A percentile compares a stretch with the other conserved stretches of the same genome.
phyloP scores from a whole-genome alignment of 2,329 filamentous ascomycete genomes.

The Karstenula rhodostoma region DNA sequence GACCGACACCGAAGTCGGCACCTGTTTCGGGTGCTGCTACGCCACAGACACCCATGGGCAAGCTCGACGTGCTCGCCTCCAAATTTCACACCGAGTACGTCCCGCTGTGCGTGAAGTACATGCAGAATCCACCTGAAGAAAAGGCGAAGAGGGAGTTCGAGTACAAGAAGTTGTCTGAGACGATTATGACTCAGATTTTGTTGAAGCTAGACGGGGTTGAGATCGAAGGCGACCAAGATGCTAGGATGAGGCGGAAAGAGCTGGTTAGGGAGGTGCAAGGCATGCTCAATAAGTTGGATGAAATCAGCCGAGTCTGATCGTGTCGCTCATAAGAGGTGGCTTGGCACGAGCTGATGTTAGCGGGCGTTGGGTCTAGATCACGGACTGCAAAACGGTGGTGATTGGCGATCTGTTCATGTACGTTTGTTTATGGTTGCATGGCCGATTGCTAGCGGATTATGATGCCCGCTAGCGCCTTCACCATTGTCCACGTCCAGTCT shows the following conservation, averaged over 20 bases:
- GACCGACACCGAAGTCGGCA: conserved; percentile 47
- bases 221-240: conserved; percentile 71
- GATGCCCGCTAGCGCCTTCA: background rate
- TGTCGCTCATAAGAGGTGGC: background rate
- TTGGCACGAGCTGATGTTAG: conserved; percentile 1
- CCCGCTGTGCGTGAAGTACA: conserved; percentile 71
- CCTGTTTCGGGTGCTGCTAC: conserved; percentile 37
- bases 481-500: background rate
- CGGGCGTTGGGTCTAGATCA: conserved; percentile 4
- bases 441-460: background rate
- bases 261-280: conserved; percentile 76
- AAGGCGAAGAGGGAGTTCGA: conserved; percentile 74
- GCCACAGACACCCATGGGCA: conserved; percentile 56
- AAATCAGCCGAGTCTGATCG: conserved; percentile 29
- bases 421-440: background rate
- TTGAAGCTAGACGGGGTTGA: conserved; percentile 81
- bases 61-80: conserved; percentile 70
- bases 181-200: conserved; percentile 76
- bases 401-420: background rate
- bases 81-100: conserved; percentile 71
- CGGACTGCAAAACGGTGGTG: background rate
- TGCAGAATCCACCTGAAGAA: conserved; percentile 65
- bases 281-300: conserved; percentile 71
- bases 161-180: conserved; percentile 78
- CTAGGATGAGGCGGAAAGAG: conserved; percentile 72